Evolutionary conservation across 2,329 filamentous ascomycete genomes (phyloP).

Genomic region (Venturia pyrina): DNA sequence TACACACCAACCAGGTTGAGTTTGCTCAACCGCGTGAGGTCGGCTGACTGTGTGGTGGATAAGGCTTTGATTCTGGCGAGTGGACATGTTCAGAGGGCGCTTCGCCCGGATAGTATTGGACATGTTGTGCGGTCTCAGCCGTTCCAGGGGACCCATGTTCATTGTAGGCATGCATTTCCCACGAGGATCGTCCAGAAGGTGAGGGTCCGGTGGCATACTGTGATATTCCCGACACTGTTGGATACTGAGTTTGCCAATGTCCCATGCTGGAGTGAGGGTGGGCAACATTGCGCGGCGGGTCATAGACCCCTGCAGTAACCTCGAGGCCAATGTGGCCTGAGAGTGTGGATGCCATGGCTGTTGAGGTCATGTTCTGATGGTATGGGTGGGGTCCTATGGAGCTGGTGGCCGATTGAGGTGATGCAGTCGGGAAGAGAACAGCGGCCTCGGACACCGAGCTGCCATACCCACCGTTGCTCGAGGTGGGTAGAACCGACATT

Average conservation of each 20-base stretch:
- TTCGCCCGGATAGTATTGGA: slow-evolving; percentile 8
- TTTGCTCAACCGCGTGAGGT: slow-evolving; percentile 11
- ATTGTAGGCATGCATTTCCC: slow-evolving; percentile 9
- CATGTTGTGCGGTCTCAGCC: slow-evolving; percentile 2
- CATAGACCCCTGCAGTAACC: slow-evolving; percentile 7
- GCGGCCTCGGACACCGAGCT: slow-evolving; percentile 37
- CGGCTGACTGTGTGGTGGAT: slow-evolving; percentile 11
- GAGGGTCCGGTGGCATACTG: slow-evolving; percentile 8
- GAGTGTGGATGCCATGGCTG: slow-evolving; percentile 35
- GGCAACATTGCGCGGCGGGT: background rate
- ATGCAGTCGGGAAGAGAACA: slow-evolving; percentile 35
- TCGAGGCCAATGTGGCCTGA: slow-evolving; percentile 4
- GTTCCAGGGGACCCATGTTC: slow-evolving; percentile 5
- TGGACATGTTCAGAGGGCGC: slow-evolving; percentile 7
- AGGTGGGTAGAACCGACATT: slow-evolving; percentile 3
- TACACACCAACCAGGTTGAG: background rate
- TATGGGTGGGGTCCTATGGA: slow-evolving; percentile 35
- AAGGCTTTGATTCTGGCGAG: background rate
- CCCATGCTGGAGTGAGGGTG: slow-evolving; percentile 6
- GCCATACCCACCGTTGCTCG: slow-evolving; percentile 7
- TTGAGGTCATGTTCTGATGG: slow-evolving; percentile 30
- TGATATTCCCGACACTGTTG: background rate
- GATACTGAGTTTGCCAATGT: slow-evolving; percentile 10
- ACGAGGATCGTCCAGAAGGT: slow-evolving; percentile 10
- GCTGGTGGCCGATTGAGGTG: slow-evolving; percentile 38